These are phyloP conservation scores for Elaeis guineensis DNA, from an alignment of 176 grass and related monocot species.

Conservation along the genomic window DNA sequence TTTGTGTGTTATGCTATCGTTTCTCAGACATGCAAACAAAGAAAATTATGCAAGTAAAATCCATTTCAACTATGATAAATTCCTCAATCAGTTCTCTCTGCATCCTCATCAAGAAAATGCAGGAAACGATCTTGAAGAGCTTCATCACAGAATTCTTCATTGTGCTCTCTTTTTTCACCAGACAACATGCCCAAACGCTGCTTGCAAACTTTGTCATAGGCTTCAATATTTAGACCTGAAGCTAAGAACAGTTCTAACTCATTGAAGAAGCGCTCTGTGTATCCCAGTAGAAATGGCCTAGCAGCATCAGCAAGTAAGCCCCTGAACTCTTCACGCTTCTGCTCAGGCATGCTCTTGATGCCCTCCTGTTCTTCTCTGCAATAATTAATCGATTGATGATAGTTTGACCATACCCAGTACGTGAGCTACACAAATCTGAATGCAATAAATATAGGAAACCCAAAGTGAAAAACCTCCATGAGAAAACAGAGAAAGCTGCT, in stretches of 20 bases:
- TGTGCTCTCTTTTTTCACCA: slow-evolving; percentile 19
- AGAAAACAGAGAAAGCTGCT: too few species aligned
- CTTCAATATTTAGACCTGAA: slow-evolving; percentile 67
- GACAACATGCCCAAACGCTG: slow-evolving; percentile 35
- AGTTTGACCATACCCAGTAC: not conserved
- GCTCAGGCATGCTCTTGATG: slow-evolving; percentile 21
- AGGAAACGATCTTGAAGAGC: slow-evolving; percentile 31
- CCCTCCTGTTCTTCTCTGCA: slow-evolving; percentile 23
- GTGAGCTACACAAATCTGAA: slow-evolving; percentile 4
- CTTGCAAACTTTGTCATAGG: slow-evolving; percentile 52
- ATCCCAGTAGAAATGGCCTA: slow-evolving; percentile 55
- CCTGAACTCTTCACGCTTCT: slow-evolving; percentile 58
- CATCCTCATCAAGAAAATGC: slow-evolving; percentile 25
- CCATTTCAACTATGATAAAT: slow-evolving; percentile 1
- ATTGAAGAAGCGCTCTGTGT: slow-evolving; percentile 40
- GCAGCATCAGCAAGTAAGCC: slow-evolving; percentile 40
- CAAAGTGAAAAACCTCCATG: too few species aligned
- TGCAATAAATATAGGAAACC: not conserved
- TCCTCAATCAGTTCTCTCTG: slow-evolving; percentile 23
- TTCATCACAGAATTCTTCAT: slow-evolving; percentile 20
- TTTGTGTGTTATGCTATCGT: too few species aligned
- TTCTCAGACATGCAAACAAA: too few species aligned
- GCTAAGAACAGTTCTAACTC: slow-evolving; percentile 74
- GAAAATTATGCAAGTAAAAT: too few species aligned
- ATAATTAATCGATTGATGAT: not conserved